phyloP scores from a whole-genome alignment of 768 basidiomycete species.

The Lactarius tabidus region DNA sequence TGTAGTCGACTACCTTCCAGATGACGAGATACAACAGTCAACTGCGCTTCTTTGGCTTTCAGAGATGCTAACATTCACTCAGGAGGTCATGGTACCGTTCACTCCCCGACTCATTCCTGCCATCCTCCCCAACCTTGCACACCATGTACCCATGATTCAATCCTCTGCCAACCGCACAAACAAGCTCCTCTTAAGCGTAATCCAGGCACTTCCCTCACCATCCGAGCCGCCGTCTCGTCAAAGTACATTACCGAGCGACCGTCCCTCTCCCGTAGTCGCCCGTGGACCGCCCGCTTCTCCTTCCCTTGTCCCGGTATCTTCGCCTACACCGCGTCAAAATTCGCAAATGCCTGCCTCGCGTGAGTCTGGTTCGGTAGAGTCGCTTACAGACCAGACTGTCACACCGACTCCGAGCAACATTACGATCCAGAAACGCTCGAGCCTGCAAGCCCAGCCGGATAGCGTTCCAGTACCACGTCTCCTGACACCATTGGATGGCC shows the following conservation, averaged over 20 bases:
- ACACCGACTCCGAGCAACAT: slow-evolving; percentile 24
- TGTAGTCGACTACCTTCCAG: slow-evolving; percentile 37
- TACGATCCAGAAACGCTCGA: slow-evolving; percentile 27
- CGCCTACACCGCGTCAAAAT: slow-evolving; percentile 47
- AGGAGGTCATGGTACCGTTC: slow-evolving; percentile 91
- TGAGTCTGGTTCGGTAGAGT: slow-evolving; percentile 50
- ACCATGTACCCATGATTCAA: slow-evolving; percentile 86
- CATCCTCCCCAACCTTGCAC: slow-evolving; percentile 91
- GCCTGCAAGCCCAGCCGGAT: slow-evolving; percentile 10
- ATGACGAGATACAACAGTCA: slow-evolving; percentile 92
- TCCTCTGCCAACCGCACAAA: slow-evolving; percentile 84
- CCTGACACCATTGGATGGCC: slow-evolving; percentile 11
- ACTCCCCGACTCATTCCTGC: slow-evolving; percentile 90
- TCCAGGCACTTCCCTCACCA: slow-evolving; percentile 79
- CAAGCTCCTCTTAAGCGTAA: slow-evolving; percentile 75
- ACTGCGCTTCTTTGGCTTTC: slow-evolving; percentile 92
- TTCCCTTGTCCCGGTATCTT: slow-evolving; percentile 42
- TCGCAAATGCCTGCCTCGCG: slow-evolving; percentile 36
- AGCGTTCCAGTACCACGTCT: slow-evolving; percentile 3
- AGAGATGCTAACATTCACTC: slow-evolving; percentile 82
- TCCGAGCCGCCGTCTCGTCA: slow-evolving; percentile 43
- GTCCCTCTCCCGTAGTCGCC: slow-evolving; percentile 31
- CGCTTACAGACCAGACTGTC: slow-evolving; percentile 33
- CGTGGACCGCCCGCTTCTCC: slow-evolving; percentile 48
- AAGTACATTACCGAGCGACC: slow-evolving; percentile 29